Base-by-base conservation (phyloP, 1,139 yeast species). In the Saccharomyces hybrid region DNA sequence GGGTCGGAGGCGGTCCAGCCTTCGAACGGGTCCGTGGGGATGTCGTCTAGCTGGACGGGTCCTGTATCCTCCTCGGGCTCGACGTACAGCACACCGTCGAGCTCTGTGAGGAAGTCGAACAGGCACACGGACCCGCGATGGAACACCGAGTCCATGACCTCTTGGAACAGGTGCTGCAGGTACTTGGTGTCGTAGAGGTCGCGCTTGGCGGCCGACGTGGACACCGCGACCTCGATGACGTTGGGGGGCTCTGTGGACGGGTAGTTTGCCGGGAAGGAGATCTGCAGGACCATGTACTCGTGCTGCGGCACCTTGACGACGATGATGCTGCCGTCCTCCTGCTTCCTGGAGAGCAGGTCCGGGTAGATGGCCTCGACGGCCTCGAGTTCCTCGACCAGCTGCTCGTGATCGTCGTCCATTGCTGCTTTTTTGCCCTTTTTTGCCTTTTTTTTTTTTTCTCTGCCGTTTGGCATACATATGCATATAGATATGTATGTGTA, bases 291-390 rank as follows among this genome's bases (percentile, higher is more conserved):
- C 47, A 86, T 72, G 48, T 76, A 76, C 57, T 79, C 81, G 63
- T 86, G 82, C 55, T 78, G 82, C 0, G 97, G 96, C 1, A 89
- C 73, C 9, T 67, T 69, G 38, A 90, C 74, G 28, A 77, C 77
- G 55, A 82, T 81, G 31, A 65, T 62, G 32, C 59, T 60, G 9
- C 78, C 70, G 3, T 68, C 66, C 2, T 73, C 73, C 8, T 77
- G 72, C 50, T 73, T 74, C 55, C 60, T 76, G 0, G 63, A 67
- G 54, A 81, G 62, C 48, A 78, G 76, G 14, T 78, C 87, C 0
- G 96, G 97, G 65, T 82, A 91, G n/a, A 93, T 91, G 2, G 97
- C 95, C 58, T 88, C 87, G 23, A 91, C 83, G 11, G 97, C 95
- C 52, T 80, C 82, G 26, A 88, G 71, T 66, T 93, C 99, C 56